Conservation (phyloP, 202 grass and related monocot genomes). For the Zoysia matrella region DNA sequence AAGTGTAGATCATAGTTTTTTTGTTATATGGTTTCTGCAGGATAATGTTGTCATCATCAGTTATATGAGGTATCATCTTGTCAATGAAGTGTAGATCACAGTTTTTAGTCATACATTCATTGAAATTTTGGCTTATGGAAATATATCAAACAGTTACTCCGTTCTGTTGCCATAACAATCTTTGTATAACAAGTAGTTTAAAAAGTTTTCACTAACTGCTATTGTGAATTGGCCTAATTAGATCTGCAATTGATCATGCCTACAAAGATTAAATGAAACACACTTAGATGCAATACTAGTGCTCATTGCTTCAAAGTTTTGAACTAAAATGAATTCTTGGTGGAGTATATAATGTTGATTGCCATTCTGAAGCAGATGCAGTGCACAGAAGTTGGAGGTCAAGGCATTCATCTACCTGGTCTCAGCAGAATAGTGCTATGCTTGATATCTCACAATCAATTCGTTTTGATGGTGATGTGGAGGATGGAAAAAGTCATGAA, state of each 20-base stretch:
- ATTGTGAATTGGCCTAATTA: slow-evolving; percentile 1
- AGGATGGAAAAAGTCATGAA: slow-evolving; percentile 72
- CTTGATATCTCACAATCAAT: slow-evolving; percentile 61
- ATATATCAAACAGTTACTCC: slow-evolving; percentile 7
- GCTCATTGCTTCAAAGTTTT: slow-evolving; percentile 4
- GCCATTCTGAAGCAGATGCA: slow-evolving; percentile 43
- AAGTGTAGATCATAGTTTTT: not conserved
- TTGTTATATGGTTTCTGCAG: slow-evolving; percentile 10
- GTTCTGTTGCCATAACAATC: not conserved
- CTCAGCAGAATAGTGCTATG: slow-evolving; percentile 43
- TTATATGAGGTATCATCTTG: slow-evolving; percentile 1
- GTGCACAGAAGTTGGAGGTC: slow-evolving; percentile 63
- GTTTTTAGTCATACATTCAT: not conserved
- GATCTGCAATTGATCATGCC: not conserved
- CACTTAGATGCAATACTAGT: slow-evolving; percentile 3
- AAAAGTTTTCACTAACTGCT: slow-evolving; percentile 21
- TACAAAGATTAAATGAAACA: not conserved
- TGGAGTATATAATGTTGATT: slow-evolving; percentile 16
- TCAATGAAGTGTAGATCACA: not conserved
- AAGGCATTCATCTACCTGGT: slow-evolving; percentile 48
- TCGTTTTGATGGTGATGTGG: slow-evolving; percentile 50
- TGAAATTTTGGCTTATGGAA: not conserved
- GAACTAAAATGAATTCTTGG: slow-evolving; percentile 23
- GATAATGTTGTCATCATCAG: slow-evolving; percentile 11
- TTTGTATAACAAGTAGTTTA: not conserved